Conservation (phyloP, 306 rosid genomes). For the Lathyrus tuberosus region DNA sequence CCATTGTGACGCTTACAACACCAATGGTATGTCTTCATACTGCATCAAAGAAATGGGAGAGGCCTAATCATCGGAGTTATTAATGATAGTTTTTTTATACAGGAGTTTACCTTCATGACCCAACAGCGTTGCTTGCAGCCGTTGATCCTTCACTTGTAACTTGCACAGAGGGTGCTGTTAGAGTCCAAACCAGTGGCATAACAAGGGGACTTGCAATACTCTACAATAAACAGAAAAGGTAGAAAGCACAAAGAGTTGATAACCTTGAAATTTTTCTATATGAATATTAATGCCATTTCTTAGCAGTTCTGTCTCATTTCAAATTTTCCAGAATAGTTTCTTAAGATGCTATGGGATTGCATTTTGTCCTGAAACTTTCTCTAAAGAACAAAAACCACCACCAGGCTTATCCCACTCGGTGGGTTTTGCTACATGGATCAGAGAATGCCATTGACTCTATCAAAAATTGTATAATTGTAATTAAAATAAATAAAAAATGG, state of each 20-base stretch:
- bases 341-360: neutral
- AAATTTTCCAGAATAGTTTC: constrained; percentile 20
- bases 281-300: constrained; percentile 4
- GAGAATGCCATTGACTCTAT: too few relatives aligned
- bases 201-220: constrained; percentile 82
- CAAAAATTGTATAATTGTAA: too few relatives aligned
- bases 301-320: neutral
- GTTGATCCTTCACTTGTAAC: constrained; percentile 76
- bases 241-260: constrained; percentile 29
- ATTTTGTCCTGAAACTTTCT: too few relatives aligned
- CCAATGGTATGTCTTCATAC: constrained; percentile 52
- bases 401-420: too few relatives aligned
- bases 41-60: constrained; percentile 20
- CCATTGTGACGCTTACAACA: constrained; percentile 70
- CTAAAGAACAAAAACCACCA: too few relatives aligned
- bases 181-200: constrained; percentile 92
- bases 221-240: constrained; percentile 80
- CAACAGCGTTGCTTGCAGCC: constrained; percentile 77
- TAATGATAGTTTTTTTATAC: constrained; percentile 36
- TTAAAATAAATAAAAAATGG: too few relatives aligned
- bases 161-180: constrained; percentile 74
- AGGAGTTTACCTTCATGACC: constrained; percentile 98
- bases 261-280: constrained; percentile 14
- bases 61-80: constrained; percentile 21
- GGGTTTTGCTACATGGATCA: too few relatives aligned